A percentile compares a stretch with the other conserved stretches of the same genome.
Conservation (phyloP, 345 rosid genomes). For the Brassica incana region DNA sequence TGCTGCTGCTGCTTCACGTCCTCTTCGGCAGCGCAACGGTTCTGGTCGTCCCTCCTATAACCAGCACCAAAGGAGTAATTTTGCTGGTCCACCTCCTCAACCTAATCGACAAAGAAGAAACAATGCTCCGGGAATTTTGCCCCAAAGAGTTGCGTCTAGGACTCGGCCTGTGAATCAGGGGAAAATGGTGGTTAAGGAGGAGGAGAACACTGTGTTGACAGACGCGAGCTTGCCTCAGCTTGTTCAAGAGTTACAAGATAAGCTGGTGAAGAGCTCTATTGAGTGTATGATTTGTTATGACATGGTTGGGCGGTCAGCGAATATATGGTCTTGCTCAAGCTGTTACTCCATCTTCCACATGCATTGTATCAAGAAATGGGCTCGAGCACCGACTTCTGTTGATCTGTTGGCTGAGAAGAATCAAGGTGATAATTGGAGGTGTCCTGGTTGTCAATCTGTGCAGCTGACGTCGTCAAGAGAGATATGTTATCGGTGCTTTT, state of each 20-base stretch:
- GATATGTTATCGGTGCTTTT: conserved; percentile 77
- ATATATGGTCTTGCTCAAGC: conserved; percentile 93
- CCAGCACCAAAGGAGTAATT: neutral
- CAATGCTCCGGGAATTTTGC: neutral
- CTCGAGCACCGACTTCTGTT: conserved; percentile 84
- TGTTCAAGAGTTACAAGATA: conserved; percentile 89
- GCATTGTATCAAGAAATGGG: conserved; percentile 94
- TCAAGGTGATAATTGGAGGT: conserved; percentile 93
- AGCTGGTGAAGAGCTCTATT: conserved; percentile 62
- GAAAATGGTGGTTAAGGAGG: conserved; percentile 38
- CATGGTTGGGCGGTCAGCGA: conserved; percentile 75
- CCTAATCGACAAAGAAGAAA: neutral
- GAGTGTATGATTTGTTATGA: conserved; percentile 99
- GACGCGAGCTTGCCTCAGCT: conserved; percentile 82
- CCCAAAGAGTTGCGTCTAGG: conserved; percentile 40
- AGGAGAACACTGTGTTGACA: conserved; percentile 35
- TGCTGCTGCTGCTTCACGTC: conserved; percentile 31
- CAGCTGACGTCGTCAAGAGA: conserved; percentile 75
- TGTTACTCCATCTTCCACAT: conserved; percentile 92
- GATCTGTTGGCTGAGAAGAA: conserved; percentile 77
- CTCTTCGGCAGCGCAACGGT: neutral
- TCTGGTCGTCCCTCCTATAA: neutral
- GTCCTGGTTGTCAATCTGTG: conserved; percentile 95
- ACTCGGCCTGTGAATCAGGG: conserved; percentile 44
- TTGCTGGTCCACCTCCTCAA: neutral